Conservation (phyloP, 805 yeast genomes). For the Myxozyma neotropica region DNA sequence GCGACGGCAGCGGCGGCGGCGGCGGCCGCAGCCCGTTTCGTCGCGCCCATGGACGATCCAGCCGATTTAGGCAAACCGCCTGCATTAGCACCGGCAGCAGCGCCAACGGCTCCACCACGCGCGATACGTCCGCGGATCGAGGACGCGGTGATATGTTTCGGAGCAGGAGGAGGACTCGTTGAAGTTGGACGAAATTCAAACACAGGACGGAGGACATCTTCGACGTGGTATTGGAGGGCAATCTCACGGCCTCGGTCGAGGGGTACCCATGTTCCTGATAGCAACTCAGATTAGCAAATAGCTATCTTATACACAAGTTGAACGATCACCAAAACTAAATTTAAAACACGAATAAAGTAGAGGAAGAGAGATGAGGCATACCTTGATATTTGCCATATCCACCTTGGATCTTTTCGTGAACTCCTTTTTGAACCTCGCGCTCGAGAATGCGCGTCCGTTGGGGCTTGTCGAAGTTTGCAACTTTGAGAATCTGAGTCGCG, state of each 20-base stretch:
- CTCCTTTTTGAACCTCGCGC: slow-evolving; percentile 86
- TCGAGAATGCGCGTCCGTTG: slow-evolving; percentile 89
- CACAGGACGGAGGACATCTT: slow-evolving; percentile 62
- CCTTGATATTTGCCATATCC: slow-evolving; percentile 98
- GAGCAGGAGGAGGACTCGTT: slow-evolving; percentile 68
- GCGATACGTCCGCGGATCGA: slow-evolving; percentile 32
- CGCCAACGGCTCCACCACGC: slow-evolving; percentile 1
- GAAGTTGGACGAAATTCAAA: slow-evolving; percentile 60
- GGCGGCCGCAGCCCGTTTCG: slow-evolving; percentile 13
- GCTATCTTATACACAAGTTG: neutral
- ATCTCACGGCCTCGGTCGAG: slow-evolving; percentile 69
- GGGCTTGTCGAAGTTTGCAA: slow-evolving; percentile 92
- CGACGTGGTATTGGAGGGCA: slow-evolving; percentile 66
- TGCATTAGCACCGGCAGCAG: neutral
- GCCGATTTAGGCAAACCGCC: slow-evolving; percentile 20
- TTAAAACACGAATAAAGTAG: neutral
- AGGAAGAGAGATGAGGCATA: slow-evolving; percentile 34
- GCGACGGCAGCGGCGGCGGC: slow-evolving; percentile 21
- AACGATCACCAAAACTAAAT: neutral
- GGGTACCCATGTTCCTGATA: slow-evolving; percentile 89
- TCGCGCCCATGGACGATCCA: slow-evolving; percentile 11
- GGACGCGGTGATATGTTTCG: slow-evolving; percentile 48
- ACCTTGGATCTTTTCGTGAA: slow-evolving; percentile 93
- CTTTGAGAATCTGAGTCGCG: slow-evolving; percentile 92
- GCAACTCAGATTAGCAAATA: neutral